Evolutionary conservation across 208 protist genomes (phyloP), one percentile per base, ranked within the genome.

Genomic region (Blastocrithidia nonstop): DNA sequence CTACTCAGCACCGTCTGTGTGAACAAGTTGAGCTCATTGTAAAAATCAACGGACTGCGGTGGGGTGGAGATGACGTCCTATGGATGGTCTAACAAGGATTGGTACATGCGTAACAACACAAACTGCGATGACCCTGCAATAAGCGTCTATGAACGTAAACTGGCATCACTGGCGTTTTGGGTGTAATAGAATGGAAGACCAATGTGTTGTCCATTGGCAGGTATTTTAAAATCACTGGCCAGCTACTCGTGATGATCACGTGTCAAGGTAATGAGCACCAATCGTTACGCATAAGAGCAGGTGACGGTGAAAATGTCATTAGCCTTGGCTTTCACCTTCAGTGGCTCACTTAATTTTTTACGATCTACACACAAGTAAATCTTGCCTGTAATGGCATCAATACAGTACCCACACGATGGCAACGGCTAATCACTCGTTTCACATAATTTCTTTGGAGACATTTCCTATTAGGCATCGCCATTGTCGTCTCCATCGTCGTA

Each of bases 1-100:
- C 26, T 26, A 17, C 19, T 29, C 9, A 78, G 33, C 4, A 72
- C 50, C 4, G 31, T 64, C 50, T 88, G 62, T 29, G 57, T 46
- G 48, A 88, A 92, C 21, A 71, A 37, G 38, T 82, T 79, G 21
- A 92, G 56, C 61, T 92, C 83, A 7, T 57, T 64, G 57, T 88
- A 92, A 51, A 92, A 92, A 40, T 82, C 73, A 39, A 69, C 71
- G 21, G 57, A 62, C 50, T 66, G 62, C 21, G 61, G 43, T 19
- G 43, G 33, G 8, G 51, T 23, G 2, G 41, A 13, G 41, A 69
- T 60, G 3, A 36, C 37, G 36, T 42, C 46, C 41, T 72, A 50
- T 0, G 60, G 61, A 26, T 56, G 43, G 20, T 65, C 31, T 28
- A n/a, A n/a, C n/a, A n/a, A n/a, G n/a, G n/a, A n/a, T n/a, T n/a